Conservation (phyloP, 2,329 filamentous ascomycete genomes). For the Phoma sp. region DNA sequence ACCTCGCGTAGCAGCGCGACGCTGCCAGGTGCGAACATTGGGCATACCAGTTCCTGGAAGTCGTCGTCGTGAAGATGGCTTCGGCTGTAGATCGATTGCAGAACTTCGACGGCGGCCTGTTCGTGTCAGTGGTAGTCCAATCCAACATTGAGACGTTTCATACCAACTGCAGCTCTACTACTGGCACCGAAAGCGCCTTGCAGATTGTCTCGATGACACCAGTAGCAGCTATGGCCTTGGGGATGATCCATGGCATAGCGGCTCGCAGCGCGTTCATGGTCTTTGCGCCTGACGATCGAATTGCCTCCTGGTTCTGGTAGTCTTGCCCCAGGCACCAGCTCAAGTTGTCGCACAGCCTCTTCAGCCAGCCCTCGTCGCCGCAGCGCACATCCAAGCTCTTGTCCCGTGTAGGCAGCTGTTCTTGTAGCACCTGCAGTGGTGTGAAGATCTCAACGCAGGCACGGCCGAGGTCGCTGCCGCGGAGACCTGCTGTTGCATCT, state of each 20-base stretch:
- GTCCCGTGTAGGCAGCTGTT: conserved; percentile 77
- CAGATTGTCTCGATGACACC: conserved; percentile 47
- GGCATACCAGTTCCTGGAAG: conserved; percentile 76
- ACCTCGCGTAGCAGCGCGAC: conserved; percentile 75
- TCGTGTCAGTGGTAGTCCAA: conserved; percentile 23
- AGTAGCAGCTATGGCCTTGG: conserved; percentile 73
- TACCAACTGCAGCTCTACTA: conserved; percentile 46
- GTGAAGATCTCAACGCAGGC: conserved; percentile 95
- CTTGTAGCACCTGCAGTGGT: conserved; percentile 73
- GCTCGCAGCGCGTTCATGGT: conserved; percentile 79
- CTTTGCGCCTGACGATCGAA: conserved; percentile 75
- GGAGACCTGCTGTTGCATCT: conserved; percentile 81
- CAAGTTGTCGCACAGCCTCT: conserved; percentile 76
- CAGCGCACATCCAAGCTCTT: conserved; percentile 72
- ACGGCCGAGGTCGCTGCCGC: conserved; percentile 83
- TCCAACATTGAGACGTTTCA: not conserved
- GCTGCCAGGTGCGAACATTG: conserved; percentile 76
- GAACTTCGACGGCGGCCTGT: conserved; percentile 71
- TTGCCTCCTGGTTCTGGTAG: conserved; percentile 68
- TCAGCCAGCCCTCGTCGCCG: conserved; percentile 86
- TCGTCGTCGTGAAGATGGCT: conserved; percentile 76
- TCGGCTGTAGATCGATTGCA: conserved; percentile 82
- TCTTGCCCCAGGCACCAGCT: conserved; percentile 73
- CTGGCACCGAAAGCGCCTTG: conserved; percentile 48
- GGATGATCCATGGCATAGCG: conserved; percentile 85